Evolutionary conservation across 75 land plant species (phyloP), one percentile per base, ranked within the genome.

Genomic region (Pinus tabuliformis): DNA sequence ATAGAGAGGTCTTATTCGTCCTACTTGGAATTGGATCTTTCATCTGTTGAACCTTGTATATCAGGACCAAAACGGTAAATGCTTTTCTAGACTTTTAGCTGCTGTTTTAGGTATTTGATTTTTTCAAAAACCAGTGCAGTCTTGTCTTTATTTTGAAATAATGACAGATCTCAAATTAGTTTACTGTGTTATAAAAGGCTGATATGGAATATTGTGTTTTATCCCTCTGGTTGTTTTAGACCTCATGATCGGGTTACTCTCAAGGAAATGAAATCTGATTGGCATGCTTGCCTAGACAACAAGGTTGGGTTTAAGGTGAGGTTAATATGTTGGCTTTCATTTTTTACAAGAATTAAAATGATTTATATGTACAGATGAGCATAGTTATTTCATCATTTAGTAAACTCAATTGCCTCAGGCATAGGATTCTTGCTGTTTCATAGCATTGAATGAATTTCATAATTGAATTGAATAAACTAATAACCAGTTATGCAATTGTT

Each of bases 241-340:
- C 97, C 97, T 45, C 97, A 94, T 79, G 97, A 94, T 77, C 95
- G 97, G n/a, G 97, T 94, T 59, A 68, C 84, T 36, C 65, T 94
- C 78, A 94, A 85, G 75, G 91, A 94, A 57, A 94, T 94, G 97
- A 94, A 94, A 72, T 79, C 82, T 76, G 97, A 94, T 65, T 94
- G 97, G 97, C 90, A 88, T 62, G 75, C 87, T 71, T 94, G 97
- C 77, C 85, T 94, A 59, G 86, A 94, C 57, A 94, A 79, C 83
- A 86, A 87, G 76, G 94, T 91, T 80, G 97, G 97, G 9, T 94
- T 94, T 74, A 94, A 94, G 90, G 97, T 94, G 59, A 68, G 72
- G 16, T 6, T 42, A n/a, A n/a, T 39, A 42, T 2, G 11, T 3
- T 42, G 39, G 49, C 49, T 68, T 42, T 42, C n/a, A 39, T 42